A percentile compares a stretch with the other conserved stretches of the same genome.
These are phyloP conservation scores for Salvia hispanica DNA, from an alignment of 257 asterid species.

Conservation along the genomic window DNA sequence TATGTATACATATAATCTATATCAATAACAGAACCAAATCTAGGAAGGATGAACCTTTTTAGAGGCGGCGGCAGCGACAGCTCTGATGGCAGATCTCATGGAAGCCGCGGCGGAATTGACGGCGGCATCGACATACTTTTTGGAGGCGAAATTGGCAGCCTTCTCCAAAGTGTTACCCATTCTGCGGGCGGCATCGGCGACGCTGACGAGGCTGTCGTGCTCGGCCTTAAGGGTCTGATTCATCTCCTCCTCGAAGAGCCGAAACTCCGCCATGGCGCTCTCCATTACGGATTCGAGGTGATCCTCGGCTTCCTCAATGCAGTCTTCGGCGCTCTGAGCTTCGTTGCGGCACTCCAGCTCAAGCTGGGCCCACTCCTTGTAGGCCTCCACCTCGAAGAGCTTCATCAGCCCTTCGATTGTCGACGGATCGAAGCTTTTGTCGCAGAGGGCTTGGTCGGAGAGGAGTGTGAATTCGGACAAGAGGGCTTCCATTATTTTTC, in stretches of 20 bases:
- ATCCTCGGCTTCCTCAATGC: conserved; percentile 55
- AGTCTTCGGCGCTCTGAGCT: conserved; percentile 38
- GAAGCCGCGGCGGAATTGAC: conserved; percentile 71
- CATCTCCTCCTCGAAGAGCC: conserved; percentile 80
- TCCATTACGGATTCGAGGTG: conserved; percentile 78
- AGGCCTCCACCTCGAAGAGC: conserved; percentile 80
- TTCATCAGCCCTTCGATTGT: conserved; percentile 72
- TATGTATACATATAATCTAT: too few relatives aligned
- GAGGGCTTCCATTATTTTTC: conserved; percentile 69
- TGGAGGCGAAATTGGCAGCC: conserved; percentile 65
- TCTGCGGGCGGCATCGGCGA: conserved; percentile 59
- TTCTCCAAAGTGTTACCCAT: conserved; percentile 64
- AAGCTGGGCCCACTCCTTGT: conserved; percentile 86
- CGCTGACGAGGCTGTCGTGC: conserved; percentile 45
- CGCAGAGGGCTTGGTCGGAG: conserved; percentile 62
- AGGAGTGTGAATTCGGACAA: conserved; percentile 62
- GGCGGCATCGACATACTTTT: conserved; percentile 80
- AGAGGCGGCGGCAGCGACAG: conserved; percentile 47
- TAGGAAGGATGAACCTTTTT: conserved; percentile 90
- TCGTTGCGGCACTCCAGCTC: conserved; percentile 60
- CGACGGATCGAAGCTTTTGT: conserved; percentile 75
- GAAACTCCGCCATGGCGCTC: conserved; percentile 84
- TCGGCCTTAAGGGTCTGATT: conserved; percentile 44
- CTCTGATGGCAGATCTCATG: conserved; percentile 71
- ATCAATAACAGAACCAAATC: conserved; percentile 1